Evolutionary conservation across 129 eudicot genomes (phyloP).

Genomic region (Tagetes patula): DNA sequence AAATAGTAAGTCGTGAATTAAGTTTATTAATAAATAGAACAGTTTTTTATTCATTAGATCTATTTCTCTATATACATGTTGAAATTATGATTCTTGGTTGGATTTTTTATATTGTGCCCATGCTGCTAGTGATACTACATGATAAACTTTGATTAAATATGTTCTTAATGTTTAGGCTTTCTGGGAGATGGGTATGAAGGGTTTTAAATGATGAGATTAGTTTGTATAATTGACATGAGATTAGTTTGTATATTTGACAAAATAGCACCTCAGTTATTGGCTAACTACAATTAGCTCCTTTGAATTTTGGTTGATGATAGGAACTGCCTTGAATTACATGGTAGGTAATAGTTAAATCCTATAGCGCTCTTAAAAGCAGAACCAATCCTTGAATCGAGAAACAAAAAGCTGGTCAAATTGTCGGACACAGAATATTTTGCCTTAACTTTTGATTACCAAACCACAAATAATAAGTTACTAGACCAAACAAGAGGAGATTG

Average conservation of each 20-base stretch:
- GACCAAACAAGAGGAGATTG: conserved; percentile 10
- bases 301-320: background rate
- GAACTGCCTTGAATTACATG: background rate
- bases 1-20: conserved; percentile 39
- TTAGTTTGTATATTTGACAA: background rate
- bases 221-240: background rate
- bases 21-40: background rate
- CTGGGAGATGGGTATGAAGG: background rate
- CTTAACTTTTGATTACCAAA: background rate
- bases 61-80: background rate
- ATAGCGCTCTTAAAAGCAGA: background rate
- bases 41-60: background rate
- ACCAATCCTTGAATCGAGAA: background rate
- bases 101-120: background rate
- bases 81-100: background rate
- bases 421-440: background rate
- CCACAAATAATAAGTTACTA: background rate
- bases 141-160: background rate
- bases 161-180: background rate
- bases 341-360: background rate
- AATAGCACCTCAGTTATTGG: background rate
- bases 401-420: background rate
- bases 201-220: background rate
- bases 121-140: conserved; percentile 1
- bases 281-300: background rate